Base-by-base conservation (phyloP, 2,329 filamentous ascomycete species). In the Graphilbum fragrans region DNA sequence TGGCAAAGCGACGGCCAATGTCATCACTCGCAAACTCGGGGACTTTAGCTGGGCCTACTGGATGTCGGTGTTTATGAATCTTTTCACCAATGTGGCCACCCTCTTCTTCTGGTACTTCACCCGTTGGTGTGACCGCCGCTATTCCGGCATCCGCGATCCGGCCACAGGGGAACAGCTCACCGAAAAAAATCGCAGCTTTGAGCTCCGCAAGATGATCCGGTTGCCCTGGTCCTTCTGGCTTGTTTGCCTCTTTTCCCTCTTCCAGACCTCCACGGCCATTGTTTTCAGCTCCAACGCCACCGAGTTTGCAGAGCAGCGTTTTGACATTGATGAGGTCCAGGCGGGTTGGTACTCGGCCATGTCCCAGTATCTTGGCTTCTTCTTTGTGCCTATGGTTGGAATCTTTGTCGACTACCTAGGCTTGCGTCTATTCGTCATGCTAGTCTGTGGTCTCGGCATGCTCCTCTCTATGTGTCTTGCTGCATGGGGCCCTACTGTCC, bases 21-120 rank as follows among this genome's bases (percentile, higher is more conserved):
- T 47, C 22, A 49, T 50, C 31, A 45, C 41, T 31, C 40, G 41
- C 16, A 35, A 38, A 43, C 47, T 53, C 27, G 72, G 74, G 0
- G 64, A 79, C 49, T 80, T 80, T 36, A 67, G 67, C 40, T 79
- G 74, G 72, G 71, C 72, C 0, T 79, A 70, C 50, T 79, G 75
- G 75, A 68, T 68, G 10, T 65, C 69, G 0, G 73, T 80, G 0
- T 72, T 75, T 49, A 78, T 79, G 70, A 77, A 79, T 44, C 43
- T 80, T 3, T 79, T 80, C 46, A 78, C 74, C 9, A 79, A 80
- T 41, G 51, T 66, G 0, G 62, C 66, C 1, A 77, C 73, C 0
- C 40, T 64, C 0, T 55, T 61, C 10, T 79, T 78, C 53, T 45
- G n/a, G 18, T 64, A 65, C 48, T 78, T 79, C 50, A 74, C 65